These are phyloP conservation scores for Aspergillus sp. DNA, from an alignment of 2,329 filamentous ascomycete genomes.

Conservation along the genomic window DNA sequence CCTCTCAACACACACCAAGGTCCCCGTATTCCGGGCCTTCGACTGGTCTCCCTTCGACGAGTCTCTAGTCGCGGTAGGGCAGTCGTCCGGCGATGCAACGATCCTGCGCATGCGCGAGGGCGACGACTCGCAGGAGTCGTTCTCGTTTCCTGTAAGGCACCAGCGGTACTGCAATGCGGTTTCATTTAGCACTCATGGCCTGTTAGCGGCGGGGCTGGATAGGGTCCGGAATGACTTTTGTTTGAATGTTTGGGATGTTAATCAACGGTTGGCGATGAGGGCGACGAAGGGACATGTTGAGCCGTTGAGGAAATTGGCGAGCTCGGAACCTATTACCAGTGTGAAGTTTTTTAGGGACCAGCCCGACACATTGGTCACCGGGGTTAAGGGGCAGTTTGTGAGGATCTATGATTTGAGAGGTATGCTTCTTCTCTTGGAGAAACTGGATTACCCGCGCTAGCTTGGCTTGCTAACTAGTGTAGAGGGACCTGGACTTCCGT, in stretches of 20 bases:
- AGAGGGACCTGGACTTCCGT: conserved; percentile 41
- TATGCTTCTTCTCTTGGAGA: conserved; percentile 24
- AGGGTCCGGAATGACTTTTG: conserved; percentile 64
- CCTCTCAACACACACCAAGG: conserved; percentile 53
- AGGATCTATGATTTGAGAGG: conserved; percentile 64
- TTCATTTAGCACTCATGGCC: conserved; percentile 56
- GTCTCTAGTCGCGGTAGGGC: conserved; percentile 59
- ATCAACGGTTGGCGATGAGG: conserved; percentile 43
- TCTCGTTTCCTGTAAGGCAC: conserved; percentile 59
- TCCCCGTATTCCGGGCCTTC: conserved; percentile 64
- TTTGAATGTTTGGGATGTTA: conserved; percentile 64
- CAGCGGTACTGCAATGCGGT: conserved; percentile 66
- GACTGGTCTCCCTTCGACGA: conserved; percentile 64
- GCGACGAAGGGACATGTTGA: conserved; percentile 38
- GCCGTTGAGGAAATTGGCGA: conserved; percentile 60
- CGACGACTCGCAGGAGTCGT: conserved; percentile 46
- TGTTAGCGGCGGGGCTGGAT: conserved; percentile 62
- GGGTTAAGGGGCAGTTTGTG: conserved; percentile 60
- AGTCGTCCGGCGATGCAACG: conserved; percentile 61
- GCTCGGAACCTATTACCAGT: conserved; percentile 62
- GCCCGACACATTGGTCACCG: conserved; percentile 61
- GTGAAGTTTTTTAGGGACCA: conserved; percentile 63
- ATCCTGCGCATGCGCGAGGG: conserved; percentile 57
- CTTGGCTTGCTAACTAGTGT: conserved; percentile 6
- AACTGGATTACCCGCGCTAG: not conserved